Evolutionary conservation across 441 rosid species (phyloP), one percentile per base, ranked within the genome.

Genomic region (Cnidoscolus chayamansa): DNA sequence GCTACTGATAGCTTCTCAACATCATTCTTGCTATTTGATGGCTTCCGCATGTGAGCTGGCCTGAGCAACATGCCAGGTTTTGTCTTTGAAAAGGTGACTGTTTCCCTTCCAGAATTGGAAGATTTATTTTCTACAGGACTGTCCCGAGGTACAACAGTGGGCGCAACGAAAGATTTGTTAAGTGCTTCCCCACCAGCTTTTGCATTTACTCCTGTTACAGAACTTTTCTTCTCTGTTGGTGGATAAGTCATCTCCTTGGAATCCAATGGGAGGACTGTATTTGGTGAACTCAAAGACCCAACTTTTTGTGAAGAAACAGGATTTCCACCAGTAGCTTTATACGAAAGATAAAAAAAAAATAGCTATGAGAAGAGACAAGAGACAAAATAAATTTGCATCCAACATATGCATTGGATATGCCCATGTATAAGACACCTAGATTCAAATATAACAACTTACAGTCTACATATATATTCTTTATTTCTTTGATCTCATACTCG

Each of bases 381-480:
- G 45, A 74, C n/a, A 76, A 67, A 68, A 51, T 64, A 64, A 59
- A 11, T 17, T 48, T 4, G 15, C 49, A 60, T 59, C 10, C 67
- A 0, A 48, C 20, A 30, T 25, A 4, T 35, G 67, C 48, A 70
- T 16, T 31, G 47, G 48, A 1, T 32, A 50, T 15, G 35, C 45
- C 40, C 40, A 56, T 16, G 15, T 40, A 4, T 40, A 40, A 40
- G 7, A 40, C 45, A 40, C 45, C 6, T 3, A 40, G 45, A 40
- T 35, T 17, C n/a, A 61, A 59, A 64, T 66, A 25, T 64, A 72
- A 63, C 71, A 50, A 90, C 99, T 91, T 82, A 95, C 99, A 89
- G 71, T 95, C 99, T 10, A 95, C 84, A 59, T 93, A 95, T 78
- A 95, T 95, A 85, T 88, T 95, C 86, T 95, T 95, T 79, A 95